Evolutionary conservation across 768 basidiomycete species (phyloP), one percentile per base, ranked within the genome.

Genomic region (Mycena galopus): DNA sequence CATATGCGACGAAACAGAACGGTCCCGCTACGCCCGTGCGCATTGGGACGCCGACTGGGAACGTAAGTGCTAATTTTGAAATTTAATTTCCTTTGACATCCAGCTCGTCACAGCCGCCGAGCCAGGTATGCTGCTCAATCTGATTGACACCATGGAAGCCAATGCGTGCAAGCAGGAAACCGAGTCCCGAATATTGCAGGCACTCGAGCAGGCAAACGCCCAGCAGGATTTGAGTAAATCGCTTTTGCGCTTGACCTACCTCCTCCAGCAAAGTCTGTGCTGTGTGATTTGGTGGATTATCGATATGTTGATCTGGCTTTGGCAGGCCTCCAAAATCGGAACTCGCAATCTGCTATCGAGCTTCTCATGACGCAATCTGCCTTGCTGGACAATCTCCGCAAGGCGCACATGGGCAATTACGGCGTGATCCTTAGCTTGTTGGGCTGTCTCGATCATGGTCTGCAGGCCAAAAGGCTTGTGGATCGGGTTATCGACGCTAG

Each of bases 361-460:
- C 87, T 98, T 21, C 88, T 99, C 4, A 91, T 97, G 81, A 86
- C 89, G 0, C 92, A 96, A 44, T 93, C 96, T 0, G 81, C 89
- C 0, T 83, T 99, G 1, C 84, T 98, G 39, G 96, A 98, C 65
- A 94, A 92, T 77, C 85, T 98, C 17, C 91, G 96, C 56, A 97
- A 93, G 77, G 97, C 97, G 1, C 90, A 97, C 74, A 90, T 93
- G 86, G 98, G 98, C 53, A 96, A 94, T 75, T 99, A 98, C 79
- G 91, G 96, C 60, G 85, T 97, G 50, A 92, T 99, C 47, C 88
- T 99, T 33, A 96, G 95, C 78, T 87, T 99, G 56, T 86, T 99
- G 8, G 97, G 97, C n/a, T 96, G 93, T 76, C 82, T 99, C 57
- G 98, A 99, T 75, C 87, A 93, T 64, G 98, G 98, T 0, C 81